A percentile compares a stretch with the other conserved stretches of the same genome.
phyloP scores from a whole-genome alignment of 768 basidiomycete species.

The Mrakia hoshinonis region DNA sequence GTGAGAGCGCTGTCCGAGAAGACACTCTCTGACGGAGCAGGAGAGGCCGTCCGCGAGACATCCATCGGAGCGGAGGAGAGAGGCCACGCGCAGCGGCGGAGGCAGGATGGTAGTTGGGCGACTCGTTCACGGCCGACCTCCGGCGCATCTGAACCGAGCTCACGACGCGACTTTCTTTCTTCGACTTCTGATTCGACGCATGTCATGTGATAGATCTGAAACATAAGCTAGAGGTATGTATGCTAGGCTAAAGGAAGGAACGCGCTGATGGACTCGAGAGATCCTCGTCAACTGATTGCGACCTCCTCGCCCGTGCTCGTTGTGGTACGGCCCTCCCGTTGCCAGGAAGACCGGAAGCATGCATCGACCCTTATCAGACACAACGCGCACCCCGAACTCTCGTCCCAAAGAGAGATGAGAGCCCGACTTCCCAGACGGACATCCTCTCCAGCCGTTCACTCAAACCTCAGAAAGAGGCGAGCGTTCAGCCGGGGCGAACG shows the following conservation, averaged over 20 bases:
- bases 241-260: slow-evolving; percentile 17
- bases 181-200: no score
- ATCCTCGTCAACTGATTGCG: not conserved
- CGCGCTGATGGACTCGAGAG: not conserved
- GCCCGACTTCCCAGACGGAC: no score
- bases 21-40: slow-evolving; percentile 25
- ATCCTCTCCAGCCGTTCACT: no score
- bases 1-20: slow-evolving; percentile 25
- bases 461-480: no score
- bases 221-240: not conserved
- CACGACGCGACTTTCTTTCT: no score
- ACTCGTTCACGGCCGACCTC: no score
- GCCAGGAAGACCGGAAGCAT: not conserved
- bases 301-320: not conserved
- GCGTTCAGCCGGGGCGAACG: no score
- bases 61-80: slow-evolving; percentile 11
- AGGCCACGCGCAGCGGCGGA: not conserved
- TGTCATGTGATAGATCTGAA: no score
- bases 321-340: not conserved
- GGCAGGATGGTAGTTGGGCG: not conserved
- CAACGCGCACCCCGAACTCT: not conserved
- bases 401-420: no score
- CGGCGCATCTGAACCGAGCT: no score
- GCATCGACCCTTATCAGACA: not conserved
- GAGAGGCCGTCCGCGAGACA: slow-evolving; percentile 20